Evolutionary conservation across 345 rosid genomes (phyloP).

Genomic region (Firmiana major): DNA sequence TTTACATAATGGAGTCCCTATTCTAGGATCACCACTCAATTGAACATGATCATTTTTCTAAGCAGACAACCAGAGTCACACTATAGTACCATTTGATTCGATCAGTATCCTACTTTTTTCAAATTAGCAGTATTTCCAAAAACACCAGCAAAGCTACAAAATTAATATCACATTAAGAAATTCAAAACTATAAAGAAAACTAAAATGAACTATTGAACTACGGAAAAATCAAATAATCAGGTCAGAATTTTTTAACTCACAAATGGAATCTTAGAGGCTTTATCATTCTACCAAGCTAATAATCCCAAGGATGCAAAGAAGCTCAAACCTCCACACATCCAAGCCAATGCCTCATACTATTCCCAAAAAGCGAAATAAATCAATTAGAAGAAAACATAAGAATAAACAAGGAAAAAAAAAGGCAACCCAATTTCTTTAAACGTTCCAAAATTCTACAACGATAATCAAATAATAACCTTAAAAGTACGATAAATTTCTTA

Average conservation of each 20-base stretch:
- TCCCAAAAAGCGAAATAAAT: not conserved
- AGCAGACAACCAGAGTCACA: not conserved
- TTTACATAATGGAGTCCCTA: not conserved
- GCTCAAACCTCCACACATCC: conserved; percentile 92
- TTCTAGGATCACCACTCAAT: not conserved
- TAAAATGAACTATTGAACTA: not conserved
- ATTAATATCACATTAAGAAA: not conserved
- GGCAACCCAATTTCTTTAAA: not conserved
- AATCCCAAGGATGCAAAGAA: conserved; percentile 71
- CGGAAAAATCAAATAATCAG: not conserved
- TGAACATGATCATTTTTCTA: not conserved
- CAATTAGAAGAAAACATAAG: not conserved
- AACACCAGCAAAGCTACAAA: not conserved
- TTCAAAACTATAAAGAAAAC: not conserved
- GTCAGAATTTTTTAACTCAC: conserved; percentile 45
- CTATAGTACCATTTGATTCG: not conserved
- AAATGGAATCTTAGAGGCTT: conserved; percentile 83
- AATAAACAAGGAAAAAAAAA: not conserved
- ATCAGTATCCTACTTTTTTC: not conserved
- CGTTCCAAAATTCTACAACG: not conserved
- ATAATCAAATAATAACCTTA: not conserved
- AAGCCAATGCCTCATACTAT: conserved; percentile 95
- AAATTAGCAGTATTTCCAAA: not conserved
- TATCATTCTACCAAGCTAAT: conserved; percentile 78
- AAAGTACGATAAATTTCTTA: not conserved